Evolutionary conservation across 2,329 filamentous ascomycete genomes (phyloP).

Genomic region (Stemphylium vesicarium): DNA sequence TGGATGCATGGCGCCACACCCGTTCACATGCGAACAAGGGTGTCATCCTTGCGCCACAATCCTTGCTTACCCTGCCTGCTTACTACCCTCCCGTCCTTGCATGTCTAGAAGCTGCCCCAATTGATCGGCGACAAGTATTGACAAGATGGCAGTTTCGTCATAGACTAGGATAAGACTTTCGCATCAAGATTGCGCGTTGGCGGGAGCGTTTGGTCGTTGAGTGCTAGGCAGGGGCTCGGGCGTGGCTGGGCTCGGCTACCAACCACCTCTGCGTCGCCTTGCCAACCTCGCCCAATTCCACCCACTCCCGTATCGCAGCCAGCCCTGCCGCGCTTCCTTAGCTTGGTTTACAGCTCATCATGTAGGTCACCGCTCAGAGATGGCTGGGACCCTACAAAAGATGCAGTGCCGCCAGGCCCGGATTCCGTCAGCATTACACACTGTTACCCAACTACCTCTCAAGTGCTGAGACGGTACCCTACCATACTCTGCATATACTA

Average conservation of each 20-base stretch:
- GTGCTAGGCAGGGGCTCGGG: slow-evolving; percentile 10
- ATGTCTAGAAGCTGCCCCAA: background rate
- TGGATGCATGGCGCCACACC: slow-evolving; percentile 10
- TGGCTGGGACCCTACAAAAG: slow-evolving; percentile 46
- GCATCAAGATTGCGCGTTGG: slow-evolving; percentile 14
- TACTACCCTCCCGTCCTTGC: background rate
- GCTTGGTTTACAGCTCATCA: slow-evolving; percentile 29
- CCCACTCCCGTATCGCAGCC: slow-evolving; percentile 37
- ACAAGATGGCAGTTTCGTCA: slow-evolving; percentile 13
- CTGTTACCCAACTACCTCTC: slow-evolving; percentile 24
- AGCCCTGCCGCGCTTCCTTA: slow-evolving; percentile 26
- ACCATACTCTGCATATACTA: slow-evolving; percentile 7
- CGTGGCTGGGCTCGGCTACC: slow-evolving; percentile 38
- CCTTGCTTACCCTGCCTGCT: background rate
- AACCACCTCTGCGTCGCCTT: slow-evolving; percentile 31
- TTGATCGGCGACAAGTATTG: background rate
- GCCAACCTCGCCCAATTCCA: slow-evolving; percentile 44
- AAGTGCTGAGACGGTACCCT: slow-evolving; percentile 28
- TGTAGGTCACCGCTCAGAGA: slow-evolving; percentile 36
- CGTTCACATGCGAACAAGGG: background rate
- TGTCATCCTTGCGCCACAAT: background rate
- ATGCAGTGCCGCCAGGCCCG: slow-evolving; percentile 26
- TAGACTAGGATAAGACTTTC: background rate
- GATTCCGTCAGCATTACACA: slow-evolving; percentile 30
- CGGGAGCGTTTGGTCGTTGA: slow-evolving; percentile 9